These are phyloP conservation scores for Hondaea fermentalgiana DNA, from an alignment of 108 stramenopile species.

Conservation along the genomic window DNA sequence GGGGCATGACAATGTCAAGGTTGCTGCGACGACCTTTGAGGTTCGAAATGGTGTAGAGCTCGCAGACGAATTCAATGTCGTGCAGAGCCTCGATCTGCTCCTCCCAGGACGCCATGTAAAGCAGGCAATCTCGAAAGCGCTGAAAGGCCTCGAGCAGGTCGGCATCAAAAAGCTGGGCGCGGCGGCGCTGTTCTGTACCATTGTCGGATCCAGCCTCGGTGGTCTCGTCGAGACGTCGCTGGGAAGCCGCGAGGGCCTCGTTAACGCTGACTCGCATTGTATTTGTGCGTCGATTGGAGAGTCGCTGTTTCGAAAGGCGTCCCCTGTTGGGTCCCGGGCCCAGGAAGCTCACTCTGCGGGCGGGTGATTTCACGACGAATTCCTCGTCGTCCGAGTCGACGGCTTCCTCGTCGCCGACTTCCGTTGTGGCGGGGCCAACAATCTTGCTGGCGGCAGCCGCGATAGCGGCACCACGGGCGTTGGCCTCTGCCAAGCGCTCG, in stretches of 20 bases:
- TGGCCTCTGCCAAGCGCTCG: background rate
- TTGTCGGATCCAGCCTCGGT: background rate
- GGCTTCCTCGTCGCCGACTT: background rate
- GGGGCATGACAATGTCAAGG: background rate
- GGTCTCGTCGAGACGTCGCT: background rate
- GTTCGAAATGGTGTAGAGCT: background rate
- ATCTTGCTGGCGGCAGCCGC: background rate
- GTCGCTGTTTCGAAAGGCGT: background rate
- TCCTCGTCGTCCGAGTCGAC: background rate
- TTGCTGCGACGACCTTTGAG: background rate
- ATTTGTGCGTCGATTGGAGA: background rate
- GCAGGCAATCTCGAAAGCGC: background rate
- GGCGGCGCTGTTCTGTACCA: background rate
- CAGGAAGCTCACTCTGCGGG: no score
- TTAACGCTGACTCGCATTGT: background rate
- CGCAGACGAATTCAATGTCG: background rate
- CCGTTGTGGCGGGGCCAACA: background rate
- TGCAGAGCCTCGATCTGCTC: background rate
- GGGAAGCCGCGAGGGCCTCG: background rate
- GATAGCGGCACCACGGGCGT: background rate
- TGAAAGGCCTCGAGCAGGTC: background rate
- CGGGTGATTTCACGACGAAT: no score
- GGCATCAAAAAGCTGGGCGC: background rate
- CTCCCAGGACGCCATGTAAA: conserved; percentile 7
- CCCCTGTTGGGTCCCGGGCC: no score